phyloP scores from a whole-genome alignment of 345 rosid genomes.

The Salix suchowensis region DNA sequence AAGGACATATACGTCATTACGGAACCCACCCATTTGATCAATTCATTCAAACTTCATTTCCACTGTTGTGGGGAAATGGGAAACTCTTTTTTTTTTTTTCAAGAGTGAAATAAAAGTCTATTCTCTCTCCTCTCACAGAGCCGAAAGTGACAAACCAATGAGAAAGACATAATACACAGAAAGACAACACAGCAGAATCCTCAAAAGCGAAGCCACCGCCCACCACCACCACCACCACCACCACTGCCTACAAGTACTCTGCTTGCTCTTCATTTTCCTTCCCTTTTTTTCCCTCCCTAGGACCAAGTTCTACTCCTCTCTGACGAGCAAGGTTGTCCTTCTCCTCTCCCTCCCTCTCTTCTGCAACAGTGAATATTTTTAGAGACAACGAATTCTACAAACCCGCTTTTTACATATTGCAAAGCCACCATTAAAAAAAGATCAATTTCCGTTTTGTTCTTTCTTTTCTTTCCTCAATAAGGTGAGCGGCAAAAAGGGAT shows the following conservation, averaged over 20 bases:
- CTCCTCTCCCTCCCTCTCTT: not conserved
- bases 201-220: not conserved
- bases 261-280: not conserved
- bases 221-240: not conserved
- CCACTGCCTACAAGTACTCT: not conserved
- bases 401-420: not conserved
- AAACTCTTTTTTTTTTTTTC: too few relatives aligned
- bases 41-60: too few relatives aligned
- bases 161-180: constrained; percentile 9
- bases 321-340: not conserved
- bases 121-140: not conserved
- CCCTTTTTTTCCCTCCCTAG: too few relatives aligned
- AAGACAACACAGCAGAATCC: constrained; percentile 7
- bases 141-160: constrained; percentile 45
- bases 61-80: too few relatives aligned
- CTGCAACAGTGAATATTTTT: not conserved
- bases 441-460: not conserved
- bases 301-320: not conserved
- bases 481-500: not conserved
- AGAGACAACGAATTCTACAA: not conserved
- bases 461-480: not conserved
- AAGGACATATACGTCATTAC: constrained; percentile 16
- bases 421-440: not conserved
- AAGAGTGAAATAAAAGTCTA: constrained; percentile 8
- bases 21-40: not conserved